phyloP scores from a whole-genome alignment of 129 eudicot genomes.

The Erigeron canadensis region DNA sequence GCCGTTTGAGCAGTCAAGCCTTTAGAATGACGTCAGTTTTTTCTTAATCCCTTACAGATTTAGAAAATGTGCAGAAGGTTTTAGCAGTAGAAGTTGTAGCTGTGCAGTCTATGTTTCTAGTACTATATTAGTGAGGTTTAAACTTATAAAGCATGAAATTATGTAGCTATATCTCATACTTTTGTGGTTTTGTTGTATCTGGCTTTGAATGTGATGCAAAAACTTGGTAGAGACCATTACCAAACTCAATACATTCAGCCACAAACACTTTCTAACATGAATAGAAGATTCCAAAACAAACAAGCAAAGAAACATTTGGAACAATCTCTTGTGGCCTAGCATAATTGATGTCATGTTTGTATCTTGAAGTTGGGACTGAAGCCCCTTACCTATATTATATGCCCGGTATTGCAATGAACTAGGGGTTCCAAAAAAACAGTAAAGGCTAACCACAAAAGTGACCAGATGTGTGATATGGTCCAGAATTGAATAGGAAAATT shows the following conservation, averaged over 20 bases:
- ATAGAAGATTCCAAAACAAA: background rate
- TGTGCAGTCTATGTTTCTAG: slow-evolving; percentile 8
- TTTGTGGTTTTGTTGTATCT: slow-evolving; percentile 11
- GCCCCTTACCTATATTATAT: no score
- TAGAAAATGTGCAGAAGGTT: slow-evolving; percentile 10
- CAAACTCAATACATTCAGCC: background rate
- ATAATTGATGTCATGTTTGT: no score
- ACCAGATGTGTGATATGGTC: no score
- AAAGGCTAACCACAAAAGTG: no score
- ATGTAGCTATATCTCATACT: slow-evolving; percentile 6
- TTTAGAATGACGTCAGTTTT: slow-evolving; percentile 1
- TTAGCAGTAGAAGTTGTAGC: slow-evolving; percentile 4
- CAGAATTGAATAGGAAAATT: no score
- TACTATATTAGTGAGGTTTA: slow-evolving; percentile 2
- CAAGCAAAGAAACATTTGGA: no score
- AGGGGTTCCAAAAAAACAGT: no score
- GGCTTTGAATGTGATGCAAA: background rate
- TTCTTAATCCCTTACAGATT: slow-evolving; percentile 5
- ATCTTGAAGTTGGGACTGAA: no score
- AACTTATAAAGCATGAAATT: background rate
- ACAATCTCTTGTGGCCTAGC: no score
- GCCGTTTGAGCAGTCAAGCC: slow-evolving; percentile 71
- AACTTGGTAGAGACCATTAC: background rate
- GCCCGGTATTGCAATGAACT: no score
- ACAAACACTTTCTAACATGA: background rate